Evolutionary conservation across 805 yeast species (phyloP).

Genomic region (Schwanniomyces vanrijiae): DNA sequence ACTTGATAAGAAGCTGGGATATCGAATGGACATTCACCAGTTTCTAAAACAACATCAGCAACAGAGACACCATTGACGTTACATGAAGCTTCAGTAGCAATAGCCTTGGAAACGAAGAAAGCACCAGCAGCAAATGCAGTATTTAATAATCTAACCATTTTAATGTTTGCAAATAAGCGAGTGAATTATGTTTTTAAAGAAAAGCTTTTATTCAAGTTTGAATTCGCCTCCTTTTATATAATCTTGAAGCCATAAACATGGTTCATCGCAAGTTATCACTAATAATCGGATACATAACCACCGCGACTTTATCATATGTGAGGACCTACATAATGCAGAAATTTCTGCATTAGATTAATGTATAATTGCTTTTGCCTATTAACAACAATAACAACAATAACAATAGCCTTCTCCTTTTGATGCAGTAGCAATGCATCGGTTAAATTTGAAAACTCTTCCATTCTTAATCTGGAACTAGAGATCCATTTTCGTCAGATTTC

Average conservation of each 20-base stretch:
- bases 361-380: background rate
- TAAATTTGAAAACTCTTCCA: background rate
- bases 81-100: slow-evolving; percentile 38
- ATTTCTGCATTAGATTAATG: background rate
- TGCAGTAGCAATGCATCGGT: background rate
- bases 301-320: background rate
- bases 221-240: background rate
- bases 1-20: slow-evolving; percentile 24
- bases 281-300: background rate
- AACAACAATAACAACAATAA: background rate
- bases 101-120: slow-evolving; percentile 21
- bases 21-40: slow-evolving; percentile 40
- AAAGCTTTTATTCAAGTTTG: background rate
- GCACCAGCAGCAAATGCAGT: slow-evolving; percentile 9
- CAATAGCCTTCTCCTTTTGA: background rate
- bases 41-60: slow-evolving; percentile 38
- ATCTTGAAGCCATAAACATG: background rate
- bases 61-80: slow-evolving; percentile 30
- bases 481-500: too few relatives aligned
- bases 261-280: background rate
- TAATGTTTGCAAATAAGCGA: background rate
- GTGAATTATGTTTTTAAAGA: background rate
- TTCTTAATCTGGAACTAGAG: background rate
- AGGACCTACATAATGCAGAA: background rate
- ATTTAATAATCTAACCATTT: slow-evolving; percentile 14